Evolutionary conservation across 805 yeast species (phyloP).

Genomic region (Priceomyces carsonii): DNA sequence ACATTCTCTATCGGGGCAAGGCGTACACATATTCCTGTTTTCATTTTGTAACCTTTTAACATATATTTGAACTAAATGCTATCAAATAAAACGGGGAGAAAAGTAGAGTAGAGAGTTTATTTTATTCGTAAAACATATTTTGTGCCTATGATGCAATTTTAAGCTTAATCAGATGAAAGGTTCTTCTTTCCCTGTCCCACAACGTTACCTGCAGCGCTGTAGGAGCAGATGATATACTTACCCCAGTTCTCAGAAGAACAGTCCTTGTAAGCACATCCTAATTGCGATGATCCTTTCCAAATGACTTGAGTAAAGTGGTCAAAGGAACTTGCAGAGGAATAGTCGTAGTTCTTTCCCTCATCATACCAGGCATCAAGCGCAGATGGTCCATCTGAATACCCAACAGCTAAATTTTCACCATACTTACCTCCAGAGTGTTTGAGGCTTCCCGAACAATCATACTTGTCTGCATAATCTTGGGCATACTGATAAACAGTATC

Average conservation of each 20-base stretch:
- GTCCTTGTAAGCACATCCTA: slow-evolving; percentile 73
- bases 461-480: slow-evolving; percentile 41
- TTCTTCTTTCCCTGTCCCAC: slow-evolving; percentile 39
- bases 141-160: no score
- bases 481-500: slow-evolving; percentile 54
- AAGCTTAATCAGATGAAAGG: slow-evolving; percentile 16
- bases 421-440: slow-evolving; percentile 38
- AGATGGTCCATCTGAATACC: slow-evolving; percentile 28
- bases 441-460: slow-evolving; percentile 47
- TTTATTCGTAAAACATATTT: no score
- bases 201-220: slow-evolving; percentile 72
- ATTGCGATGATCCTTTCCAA: slow-evolving; percentile 60
- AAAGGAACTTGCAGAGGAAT: slow-evolving; percentile 34
- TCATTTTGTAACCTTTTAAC: no score
- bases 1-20: no score
- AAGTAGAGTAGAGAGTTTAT: no score
- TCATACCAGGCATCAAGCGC: slow-evolving; percentile 43
- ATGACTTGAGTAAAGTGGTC: slow-evolving; percentile 79
- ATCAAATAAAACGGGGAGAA: no score
- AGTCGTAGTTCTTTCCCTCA: slow-evolving; percentile 33
- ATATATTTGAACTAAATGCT: no score
- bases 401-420: slow-evolving; percentile 45
- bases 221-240: slow-evolving; percentile 71
- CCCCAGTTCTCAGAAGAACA: slow-evolving; percentile 51
- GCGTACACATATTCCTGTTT: no score